Percentiles rank a stretch among this genome's conserved stretches.
Conservation (phyloP, 2,329 filamentous ascomycete genomes). For the Sordariomycetes sp. region DNA sequence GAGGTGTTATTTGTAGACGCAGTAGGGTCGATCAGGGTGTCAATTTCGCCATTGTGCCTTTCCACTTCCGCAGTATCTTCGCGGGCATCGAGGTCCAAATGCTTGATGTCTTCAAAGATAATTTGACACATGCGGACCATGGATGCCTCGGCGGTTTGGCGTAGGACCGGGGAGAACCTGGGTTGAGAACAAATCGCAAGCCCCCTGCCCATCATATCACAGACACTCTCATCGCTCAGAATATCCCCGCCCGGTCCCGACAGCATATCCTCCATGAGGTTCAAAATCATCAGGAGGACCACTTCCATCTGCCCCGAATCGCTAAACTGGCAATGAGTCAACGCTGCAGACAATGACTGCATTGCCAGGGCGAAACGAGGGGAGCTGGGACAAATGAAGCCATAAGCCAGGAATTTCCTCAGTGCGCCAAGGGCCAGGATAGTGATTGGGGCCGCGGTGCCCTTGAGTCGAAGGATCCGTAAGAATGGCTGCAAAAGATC, state of each 20-base stretch:
- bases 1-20: background rate
- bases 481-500: conserved; percentile 86
- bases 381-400: conserved; percentile 71
- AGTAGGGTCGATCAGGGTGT: conserved; percentile 45
- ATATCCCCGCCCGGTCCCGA: conserved; percentile 85
- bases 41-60: conserved; percentile 53
- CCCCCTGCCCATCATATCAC: conserved; percentile 98
- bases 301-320: conserved; percentile 93
- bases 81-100: conserved; percentile 64
- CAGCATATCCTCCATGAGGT: conserved; percentile 97
- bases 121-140: conserved; percentile 99
- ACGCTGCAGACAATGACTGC: conserved; percentile 86
- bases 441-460: conserved; percentile 90
- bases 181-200: conserved; percentile 94
- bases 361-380: conserved; percentile 85
- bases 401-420: conserved; percentile 93
- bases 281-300: conserved; percentile 83
- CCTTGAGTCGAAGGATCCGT: conserved; percentile 91
- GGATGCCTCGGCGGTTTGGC: conserved; percentile 84
- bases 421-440: conserved; percentile 87
- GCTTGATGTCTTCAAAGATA: conserved; percentile 87
- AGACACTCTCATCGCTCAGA: conserved; percentile 95
- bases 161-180: conserved; percentile 77
- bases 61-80: conserved; percentile 54
- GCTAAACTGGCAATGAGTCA: conserved; percentile 95